Evolutionary conservation across 2,329 filamentous ascomycete species (phyloP), one percentile per base, ranked within the genome.

Genomic region (Exophiala bonariae): DNA sequence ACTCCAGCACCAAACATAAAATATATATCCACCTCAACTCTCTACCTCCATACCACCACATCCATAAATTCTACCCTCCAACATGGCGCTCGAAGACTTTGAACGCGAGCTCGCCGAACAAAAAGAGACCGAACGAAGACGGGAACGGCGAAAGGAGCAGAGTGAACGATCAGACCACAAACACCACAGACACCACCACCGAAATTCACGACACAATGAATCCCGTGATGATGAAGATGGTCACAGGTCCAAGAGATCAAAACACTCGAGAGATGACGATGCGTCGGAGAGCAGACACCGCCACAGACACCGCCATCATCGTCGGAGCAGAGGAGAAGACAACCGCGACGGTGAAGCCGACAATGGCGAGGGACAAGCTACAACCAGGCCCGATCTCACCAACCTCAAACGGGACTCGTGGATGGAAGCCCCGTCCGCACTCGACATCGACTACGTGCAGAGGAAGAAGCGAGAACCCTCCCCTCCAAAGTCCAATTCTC

Each of bases 391-490:
- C 10, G 50, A 52, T 13, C 58, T 63, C 13, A 57, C 68, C 17
- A 60, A 68, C 1, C 60, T 84, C 23, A 78, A 83, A 57, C 82
- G 95, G 54, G 93, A 97, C 66, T 81, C 86, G 0, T 99, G 95
- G 91, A 99, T 99, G 93, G 85, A 90, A 50, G 86, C 86, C 0
- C 90, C 92, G 0, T 88, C 87, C 0, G 82, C 85, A 0, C 70
- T 95, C 28, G 85, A 91, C 43, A 76, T 97, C 47, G 91, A 97
- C 63, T 96, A 95, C 64, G 63, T 74, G 18, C 69, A 73, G 28
- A 66, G 69, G 78, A 58, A 78, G 52, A 82, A 81, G 50, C 65
- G 69, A 30, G 73, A 70, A 46, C 79, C 70, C 56, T 71, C 70
- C 40, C 64, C 62, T 7, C 60, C 68, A 4, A 68, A 66, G 42